These are phyloP conservation scores for Parasitella parasitica DNA, from an alignment of 371 early-diverging fungal species.

Conservation along the genomic window DNA sequence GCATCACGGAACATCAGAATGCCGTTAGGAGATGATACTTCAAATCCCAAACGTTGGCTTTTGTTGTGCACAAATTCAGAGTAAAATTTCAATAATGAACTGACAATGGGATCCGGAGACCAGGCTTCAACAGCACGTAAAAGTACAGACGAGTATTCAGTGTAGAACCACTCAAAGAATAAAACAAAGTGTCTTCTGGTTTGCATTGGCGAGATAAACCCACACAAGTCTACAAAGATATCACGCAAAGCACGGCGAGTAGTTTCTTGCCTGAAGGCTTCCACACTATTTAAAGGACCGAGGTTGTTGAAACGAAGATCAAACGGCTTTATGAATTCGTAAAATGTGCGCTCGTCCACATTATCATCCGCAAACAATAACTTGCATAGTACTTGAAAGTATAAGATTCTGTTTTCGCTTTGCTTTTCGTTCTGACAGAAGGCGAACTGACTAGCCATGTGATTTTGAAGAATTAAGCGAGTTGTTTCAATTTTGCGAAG, in stretches of 20 bases:
- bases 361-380: constrained; percentile 76
- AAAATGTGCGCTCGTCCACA: constrained; percentile 55
- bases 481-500: constrained; percentile 73
- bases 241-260: constrained; percentile 55
- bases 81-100: constrained; percentile 74
- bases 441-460: constrained; percentile 64
- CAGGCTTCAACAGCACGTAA: constrained; percentile 71
- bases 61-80: constrained; percentile 81
- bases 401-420: constrained; percentile 58
- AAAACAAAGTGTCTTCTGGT: constrained; percentile 61
- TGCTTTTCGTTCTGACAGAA: constrained; percentile 57
- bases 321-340: constrained; percentile 75
- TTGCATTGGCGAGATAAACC: constrained; percentile 71
- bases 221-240: constrained; percentile 79
- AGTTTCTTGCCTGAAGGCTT: constrained; percentile 42
- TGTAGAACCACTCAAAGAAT: constrained; percentile 88
- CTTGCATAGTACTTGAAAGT: constrained; percentile 75
- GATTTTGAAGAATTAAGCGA: constrained; percentile 67
- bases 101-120: constrained; percentile 64
- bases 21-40: constrained; percentile 83
- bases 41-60: constrained; percentile 81
- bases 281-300: constrained; percentile 30
- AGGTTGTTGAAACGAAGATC: constrained; percentile 51
- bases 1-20: constrained; percentile 90
- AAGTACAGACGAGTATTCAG: constrained; percentile 63